phyloP scores from a whole-genome alignment of 345 rosid genomes.

The Boechera stricta region DNA sequence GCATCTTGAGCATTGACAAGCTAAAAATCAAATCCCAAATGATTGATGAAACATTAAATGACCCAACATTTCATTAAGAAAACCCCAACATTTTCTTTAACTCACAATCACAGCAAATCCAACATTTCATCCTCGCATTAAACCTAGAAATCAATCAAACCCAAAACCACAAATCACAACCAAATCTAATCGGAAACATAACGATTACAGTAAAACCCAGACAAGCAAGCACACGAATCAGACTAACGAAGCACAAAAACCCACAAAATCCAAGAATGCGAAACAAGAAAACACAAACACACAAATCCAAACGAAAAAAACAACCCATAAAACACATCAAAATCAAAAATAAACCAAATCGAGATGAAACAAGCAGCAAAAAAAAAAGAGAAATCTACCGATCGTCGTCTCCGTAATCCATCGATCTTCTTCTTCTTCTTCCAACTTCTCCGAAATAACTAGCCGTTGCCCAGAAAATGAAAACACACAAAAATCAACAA shows the following conservation, averaged over 20 bases:
- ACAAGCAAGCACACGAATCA: not conserved
- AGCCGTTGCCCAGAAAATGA: slow-evolving; percentile 47
- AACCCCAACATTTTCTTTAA: slow-evolving; percentile 5
- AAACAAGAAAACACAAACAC: not conserved
- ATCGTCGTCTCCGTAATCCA: slow-evolving; percentile 52
- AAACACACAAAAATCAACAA: not conserved
- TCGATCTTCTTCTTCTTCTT: slow-evolving; percentile 33
- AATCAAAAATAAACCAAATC: slow-evolving; percentile 12
- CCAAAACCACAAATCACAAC: not conserved
- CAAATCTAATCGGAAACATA: slow-evolving; percentile 12
- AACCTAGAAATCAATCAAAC: slow-evolving; percentile 28
- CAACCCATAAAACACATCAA: not conserved
- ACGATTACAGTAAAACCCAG: slow-evolving; percentile 21
- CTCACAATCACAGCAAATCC: not conserved
- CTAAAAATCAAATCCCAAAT: slow-evolving; percentile 13
- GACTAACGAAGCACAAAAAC: not conserved
- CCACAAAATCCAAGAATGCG: slow-evolving; percentile 18
- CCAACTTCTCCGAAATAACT: slow-evolving; percentile 16
- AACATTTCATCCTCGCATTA: slow-evolving; percentile 9
- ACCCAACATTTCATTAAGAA: slow-evolving; percentile 5
- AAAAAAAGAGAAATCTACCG: slow-evolving; percentile 38
- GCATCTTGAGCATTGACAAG: not conserved
- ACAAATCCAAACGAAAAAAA: not conserved
- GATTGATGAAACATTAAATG: slow-evolving; percentile 17
- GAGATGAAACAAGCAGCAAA: slow-evolving; percentile 25